Conservation (phyloP, 495 filamentous ascomycete genomes). For the Aspergillus incahuasiensis region DNA sequence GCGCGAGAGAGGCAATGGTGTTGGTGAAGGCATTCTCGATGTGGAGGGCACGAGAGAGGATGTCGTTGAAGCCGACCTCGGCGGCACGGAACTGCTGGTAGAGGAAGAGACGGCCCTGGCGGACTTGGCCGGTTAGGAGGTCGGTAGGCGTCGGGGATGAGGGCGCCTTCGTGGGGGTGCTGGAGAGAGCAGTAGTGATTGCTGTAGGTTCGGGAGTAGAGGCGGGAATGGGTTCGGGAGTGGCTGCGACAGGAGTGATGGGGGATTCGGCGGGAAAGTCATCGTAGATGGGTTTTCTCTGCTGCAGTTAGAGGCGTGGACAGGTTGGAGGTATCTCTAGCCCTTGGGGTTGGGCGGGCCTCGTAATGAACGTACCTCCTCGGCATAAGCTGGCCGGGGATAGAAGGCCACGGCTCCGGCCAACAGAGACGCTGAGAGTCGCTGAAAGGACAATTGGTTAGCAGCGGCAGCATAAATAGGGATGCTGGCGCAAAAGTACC, state of each 20-base stretch:
- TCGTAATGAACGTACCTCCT: constrained; percentile 28
- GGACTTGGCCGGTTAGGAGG: constrained; percentile 79
- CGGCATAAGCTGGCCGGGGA: constrained; percentile 53
- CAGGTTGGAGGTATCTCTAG: neutral
- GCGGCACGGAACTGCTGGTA: constrained; percentile 64
- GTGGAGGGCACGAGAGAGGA: constrained; percentile 67
- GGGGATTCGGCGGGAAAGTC: constrained; percentile 48
- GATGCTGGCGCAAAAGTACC: constrained; percentile 23
- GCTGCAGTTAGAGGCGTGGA: neutral
- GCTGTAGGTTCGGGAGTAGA: constrained; percentile 1
- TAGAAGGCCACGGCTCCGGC: constrained; percentile 50
- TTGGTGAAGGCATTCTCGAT: constrained; percentile 75
- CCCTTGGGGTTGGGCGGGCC: constrained; percentile 16
- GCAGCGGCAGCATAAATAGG: constrained; percentile 29
- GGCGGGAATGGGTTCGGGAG: constrained; percentile 19
- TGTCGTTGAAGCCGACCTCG: constrained; percentile 72
- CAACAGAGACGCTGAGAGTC: constrained; percentile 47
- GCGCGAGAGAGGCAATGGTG: constrained; percentile 82
- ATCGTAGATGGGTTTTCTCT: constrained; percentile 88
- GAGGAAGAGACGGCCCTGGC: constrained; percentile 72
- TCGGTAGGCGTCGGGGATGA: constrained; percentile 79
- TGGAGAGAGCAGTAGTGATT: constrained; percentile 21
- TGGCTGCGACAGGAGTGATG: constrained; percentile 16
- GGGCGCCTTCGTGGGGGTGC: constrained; percentile 18
- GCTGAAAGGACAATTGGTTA: constrained; percentile 27